Evolutionary conservation across 345 rosid species (phyloP).

Genomic region (Aquilaria sinensis): DNA sequence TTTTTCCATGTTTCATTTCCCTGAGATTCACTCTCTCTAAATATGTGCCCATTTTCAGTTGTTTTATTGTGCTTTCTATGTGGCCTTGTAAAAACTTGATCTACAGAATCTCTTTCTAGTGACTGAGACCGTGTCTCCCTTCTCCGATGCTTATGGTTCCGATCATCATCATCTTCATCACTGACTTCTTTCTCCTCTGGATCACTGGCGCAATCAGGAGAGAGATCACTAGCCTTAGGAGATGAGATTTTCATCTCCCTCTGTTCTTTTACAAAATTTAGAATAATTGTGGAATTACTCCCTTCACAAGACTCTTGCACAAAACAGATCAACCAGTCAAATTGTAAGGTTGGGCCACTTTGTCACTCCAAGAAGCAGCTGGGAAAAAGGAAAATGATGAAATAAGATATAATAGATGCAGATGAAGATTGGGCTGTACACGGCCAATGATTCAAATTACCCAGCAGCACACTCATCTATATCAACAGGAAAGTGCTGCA

Average conservation of each 20-base stretch:
- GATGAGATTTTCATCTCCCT: conserved; percentile 84
- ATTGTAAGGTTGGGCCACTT: conserved; percentile 6
- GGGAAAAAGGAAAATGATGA: conserved; percentile 10
- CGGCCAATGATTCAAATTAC: too few species aligned
- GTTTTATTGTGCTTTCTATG: conserved; percentile 59
- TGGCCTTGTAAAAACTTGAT: conserved; percentile 49
- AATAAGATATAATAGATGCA: neutral
- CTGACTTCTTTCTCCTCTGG: conserved; percentile 94
- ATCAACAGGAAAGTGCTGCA: too few species aligned
- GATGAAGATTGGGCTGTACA: too few species aligned
- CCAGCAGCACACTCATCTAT: too few species aligned
- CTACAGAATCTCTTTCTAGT: conserved; percentile 57
- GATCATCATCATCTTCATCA: conserved; percentile 97
- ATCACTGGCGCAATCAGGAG: conserved; percentile 63
- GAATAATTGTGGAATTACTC: conserved; percentile 8
- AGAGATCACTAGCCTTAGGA: conserved; percentile 45
- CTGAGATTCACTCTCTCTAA: conserved; percentile 52
- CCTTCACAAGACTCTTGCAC: conserved; percentile 11
- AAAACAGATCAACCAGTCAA: conserved; percentile 9
- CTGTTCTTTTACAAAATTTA: conserved; percentile 11
- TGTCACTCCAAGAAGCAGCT: conserved; percentile 18
- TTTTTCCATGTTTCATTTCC: conserved; percentile 39
- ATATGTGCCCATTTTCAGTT: conserved; percentile 58
- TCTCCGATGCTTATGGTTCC: conserved; percentile 95
- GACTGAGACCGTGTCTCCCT: conserved; percentile 65